Conservation (phyloP, 805 yeast genomes). For the Maudiozyma bulderi region DNA sequence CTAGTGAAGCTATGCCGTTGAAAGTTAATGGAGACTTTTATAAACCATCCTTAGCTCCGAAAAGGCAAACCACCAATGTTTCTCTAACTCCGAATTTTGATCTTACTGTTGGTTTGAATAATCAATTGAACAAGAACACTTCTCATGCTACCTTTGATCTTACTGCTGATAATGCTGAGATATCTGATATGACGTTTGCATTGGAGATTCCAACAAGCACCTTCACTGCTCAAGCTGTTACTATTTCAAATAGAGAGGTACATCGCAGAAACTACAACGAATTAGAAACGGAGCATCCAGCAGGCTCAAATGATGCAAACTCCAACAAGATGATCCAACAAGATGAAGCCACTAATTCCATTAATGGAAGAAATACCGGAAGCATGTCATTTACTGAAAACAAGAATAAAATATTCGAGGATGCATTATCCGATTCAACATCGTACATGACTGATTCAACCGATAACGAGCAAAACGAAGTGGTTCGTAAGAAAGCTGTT, state of each 20-base stretch:
- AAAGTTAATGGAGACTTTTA: background rate
- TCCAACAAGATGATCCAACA: background rate
- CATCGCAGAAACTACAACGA: background rate
- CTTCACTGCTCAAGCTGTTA: slow-evolving; percentile 25
- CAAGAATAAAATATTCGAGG: slow-evolving; percentile 23
- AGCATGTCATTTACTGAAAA: background rate
- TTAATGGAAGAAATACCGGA: background rate
- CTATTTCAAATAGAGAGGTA: slow-evolving; percentile 12
- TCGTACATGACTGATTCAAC: slow-evolving; percentile 17
- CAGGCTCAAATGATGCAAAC: background rate
- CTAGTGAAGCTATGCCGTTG: background rate
- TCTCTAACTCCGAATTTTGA: slow-evolving; percentile 1
- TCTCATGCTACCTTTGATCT: background rate
- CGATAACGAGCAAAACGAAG: slow-evolving; percentile 13
- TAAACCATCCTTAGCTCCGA: slow-evolving; percentile 4
- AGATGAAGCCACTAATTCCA: background rate
- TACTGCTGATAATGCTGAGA: slow-evolving; percentile 5
- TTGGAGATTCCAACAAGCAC: slow-evolving; percentile 23
- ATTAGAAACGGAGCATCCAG: background rate
- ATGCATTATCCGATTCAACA: slow-evolving; percentile 19
- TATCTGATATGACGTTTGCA: slow-evolving; percentile 24
- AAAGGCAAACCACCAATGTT: slow-evolving; percentile 11
- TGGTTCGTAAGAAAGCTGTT: slow-evolving; percentile 24
- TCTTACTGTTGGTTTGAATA: background rate
- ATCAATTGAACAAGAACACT: background rate